These are phyloP conservation scores for Claviceps pusilla DNA, from an alignment of 2,329 filamentous ascomycete species.

Conservation along the genomic window DNA sequence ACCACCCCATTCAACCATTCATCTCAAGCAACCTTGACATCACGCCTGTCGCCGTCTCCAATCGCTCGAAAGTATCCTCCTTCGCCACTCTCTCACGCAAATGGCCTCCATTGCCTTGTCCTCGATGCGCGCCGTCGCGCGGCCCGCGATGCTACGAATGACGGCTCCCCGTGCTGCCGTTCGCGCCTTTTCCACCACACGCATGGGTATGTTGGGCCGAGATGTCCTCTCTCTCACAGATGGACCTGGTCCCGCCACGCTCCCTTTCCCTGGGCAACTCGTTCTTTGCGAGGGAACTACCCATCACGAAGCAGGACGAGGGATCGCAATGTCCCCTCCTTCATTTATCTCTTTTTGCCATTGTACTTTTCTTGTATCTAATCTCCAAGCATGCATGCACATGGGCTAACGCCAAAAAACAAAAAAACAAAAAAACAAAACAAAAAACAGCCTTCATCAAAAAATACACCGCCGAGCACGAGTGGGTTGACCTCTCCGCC, in stretches of 20 bases:
- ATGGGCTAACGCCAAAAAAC: no score
- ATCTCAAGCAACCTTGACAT: background rate
- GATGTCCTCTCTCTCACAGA: no score
- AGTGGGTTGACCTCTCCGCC: slow-evolving; percentile 84
- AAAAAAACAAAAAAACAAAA: no score
- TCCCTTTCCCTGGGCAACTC: no score
- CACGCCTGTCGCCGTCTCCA: background rate
- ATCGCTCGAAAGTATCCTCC: background rate
- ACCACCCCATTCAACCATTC: no score
- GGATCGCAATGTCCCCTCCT: no score
- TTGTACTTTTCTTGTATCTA: no score
- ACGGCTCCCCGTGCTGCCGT: slow-evolving; percentile 21
- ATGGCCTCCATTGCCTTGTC: slow-evolving; percentile 50
- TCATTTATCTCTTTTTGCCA: no score
- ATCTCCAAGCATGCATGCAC: no score
- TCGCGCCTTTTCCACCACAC: slow-evolving; percentile 30
- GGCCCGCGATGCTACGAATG: slow-evolving; percentile 27
- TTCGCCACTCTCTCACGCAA: slow-evolving; percentile 11
- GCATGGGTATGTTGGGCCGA: slow-evolving; percentile 17
- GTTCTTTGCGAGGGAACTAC: no score
- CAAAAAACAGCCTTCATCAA: slow-evolving; percentile 44
- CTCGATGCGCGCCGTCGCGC: slow-evolving; percentile 31
- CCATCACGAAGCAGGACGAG: no score
- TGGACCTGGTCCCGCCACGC: no score
- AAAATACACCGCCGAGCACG: slow-evolving; percentile 92